A percentile compares a stretch with the other conserved stretches of the same genome.
Evolutionary conservation across 805 yeast genomes (phyloP).

Genomic region (Jamesozyma jinghongensis): DNA sequence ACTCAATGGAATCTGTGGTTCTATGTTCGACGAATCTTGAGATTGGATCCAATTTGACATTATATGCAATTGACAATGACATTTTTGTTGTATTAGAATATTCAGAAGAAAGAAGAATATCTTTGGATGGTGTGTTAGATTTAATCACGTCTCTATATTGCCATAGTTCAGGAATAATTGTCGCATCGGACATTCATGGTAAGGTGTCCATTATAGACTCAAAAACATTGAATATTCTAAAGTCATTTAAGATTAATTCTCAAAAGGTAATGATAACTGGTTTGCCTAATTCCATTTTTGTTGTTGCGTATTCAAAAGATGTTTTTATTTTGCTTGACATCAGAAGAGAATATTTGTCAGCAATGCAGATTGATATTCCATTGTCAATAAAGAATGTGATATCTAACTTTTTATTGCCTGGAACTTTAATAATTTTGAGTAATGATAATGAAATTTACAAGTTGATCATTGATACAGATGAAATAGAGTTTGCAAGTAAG

Average conservation of each 20-base stretch:
- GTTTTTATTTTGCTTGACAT: not conserved
- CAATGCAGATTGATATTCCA: not conserved
- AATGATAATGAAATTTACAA: not conserved
- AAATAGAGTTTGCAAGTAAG: no score
- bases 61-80: constrained; percentile 5
- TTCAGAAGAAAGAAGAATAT: not conserved
- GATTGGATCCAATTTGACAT: constrained; percentile 7
- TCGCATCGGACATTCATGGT: constrained; percentile 17
- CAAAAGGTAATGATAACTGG: constrained; percentile 6
- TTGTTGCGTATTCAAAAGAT: constrained; percentile 2
- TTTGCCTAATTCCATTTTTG: not conserved
- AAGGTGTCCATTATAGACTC: constrained; percentile 9
- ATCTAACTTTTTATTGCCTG: not conserved
- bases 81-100: constrained; percentile 5
- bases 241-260: constrained; percentile 6
- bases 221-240: constrained; percentile 1
- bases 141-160: constrained; percentile 2
- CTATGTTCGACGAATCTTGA: not conserved
- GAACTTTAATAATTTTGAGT: not conserved
- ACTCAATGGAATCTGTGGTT: not conserved
- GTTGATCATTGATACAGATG: not conserved
- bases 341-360: not conserved
- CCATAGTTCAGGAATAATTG: not conserved
- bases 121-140: not conserved
- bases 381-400: not conserved